Evolutionary conservation across 768 basidiomycete genomes (phyloP).

Genomic region (Macrolepiota fuliginosa): DNA sequence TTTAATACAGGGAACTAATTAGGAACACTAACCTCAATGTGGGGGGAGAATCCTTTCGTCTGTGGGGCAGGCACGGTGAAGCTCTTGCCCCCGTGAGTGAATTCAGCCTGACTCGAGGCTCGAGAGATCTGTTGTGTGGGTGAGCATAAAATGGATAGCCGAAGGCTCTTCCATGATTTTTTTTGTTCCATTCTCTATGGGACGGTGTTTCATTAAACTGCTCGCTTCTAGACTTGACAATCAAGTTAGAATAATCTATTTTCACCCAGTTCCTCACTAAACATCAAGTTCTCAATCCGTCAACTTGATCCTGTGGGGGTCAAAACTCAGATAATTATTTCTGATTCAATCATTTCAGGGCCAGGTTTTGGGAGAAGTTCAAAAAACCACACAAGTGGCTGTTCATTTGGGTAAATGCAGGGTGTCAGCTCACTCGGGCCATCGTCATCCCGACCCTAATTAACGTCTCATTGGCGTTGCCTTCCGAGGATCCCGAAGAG

Average conservation of each 20-base stretch:
- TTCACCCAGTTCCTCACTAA: background rate
- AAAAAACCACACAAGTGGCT: background rate
- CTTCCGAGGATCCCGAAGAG: conserved; percentile 20
- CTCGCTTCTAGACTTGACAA: background rate
- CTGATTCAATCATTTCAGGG: background rate
- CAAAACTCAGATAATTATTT: background rate
- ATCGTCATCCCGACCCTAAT: conserved; percentile 9
- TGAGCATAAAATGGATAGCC: background rate
- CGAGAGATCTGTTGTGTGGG: background rate
- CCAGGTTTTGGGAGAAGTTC: background rate
- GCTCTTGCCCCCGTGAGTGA: background rate
- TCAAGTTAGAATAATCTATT: background rate
- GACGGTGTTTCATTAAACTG: conserved; percentile 17
- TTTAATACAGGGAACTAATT: background rate
- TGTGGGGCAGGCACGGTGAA: background rate
- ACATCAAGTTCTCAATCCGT: background rate
- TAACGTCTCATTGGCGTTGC: conserved; percentile 15
- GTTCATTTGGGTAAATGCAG: background rate
- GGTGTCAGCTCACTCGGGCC: conserved; percentile 8
- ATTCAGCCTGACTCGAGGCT: background rate
- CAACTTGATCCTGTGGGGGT: background rate
- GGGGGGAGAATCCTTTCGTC: too few relatives aligned
- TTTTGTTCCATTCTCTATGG: conserved; percentile 19
- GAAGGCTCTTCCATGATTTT: conserved; percentile 4
- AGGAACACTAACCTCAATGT: background rate